Evolutionary conservation across 805 yeast species (phyloP), one percentile per base, ranked within the genome.

Genomic region (Candida fluviatilis): DNA sequence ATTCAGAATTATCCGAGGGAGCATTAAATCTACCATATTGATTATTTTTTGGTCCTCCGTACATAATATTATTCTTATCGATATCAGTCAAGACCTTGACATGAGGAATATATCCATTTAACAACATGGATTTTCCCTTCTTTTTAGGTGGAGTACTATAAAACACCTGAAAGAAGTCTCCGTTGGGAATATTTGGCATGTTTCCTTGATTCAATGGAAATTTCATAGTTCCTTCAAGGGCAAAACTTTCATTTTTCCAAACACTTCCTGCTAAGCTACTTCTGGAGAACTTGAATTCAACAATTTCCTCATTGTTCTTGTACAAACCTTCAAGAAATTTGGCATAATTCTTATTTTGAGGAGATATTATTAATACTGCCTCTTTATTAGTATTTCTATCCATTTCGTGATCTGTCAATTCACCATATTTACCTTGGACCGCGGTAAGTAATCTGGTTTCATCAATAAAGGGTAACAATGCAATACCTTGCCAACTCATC

Each of bases 401-500:
- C 19, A 46, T 64, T 51, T 90, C 97, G n/a, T 67, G 78, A 3
- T 76, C 84, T 0, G 87, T 73, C 34, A 90, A 66, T 27, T 66
- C 59, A 2, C 71, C 63, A 54, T 90, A 90, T 43, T 82, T 78
- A 1, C 62, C 75, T 37, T 76, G 70, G 2, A 89, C 95, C 3
- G 79, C 81, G 13, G 69, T 64, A 37, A 90, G 58, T 31, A 90
- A 66, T 49, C 95, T 67, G n/a, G 60, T 60, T 51, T 87, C 95
- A 51, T 90, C 96, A 49, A 90, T 91, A 49, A 90, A 90, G 0
- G 98, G 97, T 39, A 90, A 64, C 29, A 90, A 62, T 1, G 95
- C 90, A 51, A 90, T 84, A 38, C 95, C 97, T 57, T 88, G 95
- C 98, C 98, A 90, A 36, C 91, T 72, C 87, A 84, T 84, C 48